Base-by-base conservation (phyloP, 2,329 filamentous ascomycete species). In the Botrytis porri region DNA sequence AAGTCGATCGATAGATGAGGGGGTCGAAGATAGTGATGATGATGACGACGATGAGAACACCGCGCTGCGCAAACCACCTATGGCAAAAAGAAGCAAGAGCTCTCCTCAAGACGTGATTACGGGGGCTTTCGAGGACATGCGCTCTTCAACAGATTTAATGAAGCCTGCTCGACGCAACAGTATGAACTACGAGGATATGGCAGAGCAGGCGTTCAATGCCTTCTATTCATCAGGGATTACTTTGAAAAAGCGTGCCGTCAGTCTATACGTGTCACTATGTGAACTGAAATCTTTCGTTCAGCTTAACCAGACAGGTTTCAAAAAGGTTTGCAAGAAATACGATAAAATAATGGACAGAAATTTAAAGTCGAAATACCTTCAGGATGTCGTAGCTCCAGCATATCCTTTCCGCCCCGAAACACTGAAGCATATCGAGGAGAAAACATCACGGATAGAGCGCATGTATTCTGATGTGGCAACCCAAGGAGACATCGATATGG, bases 271-370 rank as follows among this genome's bases (percentile, higher is more conserved):
- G 63, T 92, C 93, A 76, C 85, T 98, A 29, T 98, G 95, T 83
- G 96, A 98, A 82, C 88, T 99, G 79, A 97, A 97, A 81, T 98
- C 95, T 2, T 99, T 95, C 80, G 91, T 95, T 72, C 95, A 98
- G 84, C 89, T 99, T 75, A 99, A 99, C 86, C 92, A 93, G 83
- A 99, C 96, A 0, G 96, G 96, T 20, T 99, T 99, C 83, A 89
- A 91, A 79, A 99, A 99, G 83, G 95, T 97, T 0, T 84, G 98
- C 77, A 99, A 99, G 84, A 99, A 99, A 83, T 99, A 96, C 80
- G 96, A 99, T 86, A 99, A 99, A 85, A 98, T 93, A 73, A 84
- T 97, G 73, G 92, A 98, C 82, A 91, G 91, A 76, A 91, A 91
- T 78, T 85, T 98, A 72, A 94, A 95, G 77, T 85, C 88, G 22